Evolutionary conservation across 495 filamentous ascomycete species (phyloP), one percentile per base, ranked within the genome.

Genomic region (Recurvomyces mirabilis): DNA sequence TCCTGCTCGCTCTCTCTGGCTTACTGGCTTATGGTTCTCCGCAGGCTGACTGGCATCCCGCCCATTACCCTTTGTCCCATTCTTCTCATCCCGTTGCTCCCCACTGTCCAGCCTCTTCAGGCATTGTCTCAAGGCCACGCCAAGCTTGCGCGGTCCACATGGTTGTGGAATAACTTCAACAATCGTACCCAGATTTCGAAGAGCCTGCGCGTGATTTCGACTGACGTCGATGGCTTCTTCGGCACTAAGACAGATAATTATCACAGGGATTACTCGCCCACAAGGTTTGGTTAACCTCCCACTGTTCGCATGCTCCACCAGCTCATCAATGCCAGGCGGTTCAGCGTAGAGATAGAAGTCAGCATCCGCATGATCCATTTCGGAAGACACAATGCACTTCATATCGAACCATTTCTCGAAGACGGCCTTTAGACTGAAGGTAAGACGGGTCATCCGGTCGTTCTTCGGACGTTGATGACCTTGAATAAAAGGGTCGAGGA

Each of bases 131-230:
- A 44, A 30, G 11, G 20, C 41, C 41, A 9, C 23, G n/a, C 29
- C 41, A 15, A 44, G 15, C 26, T 44, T 44, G 29, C 41, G 14
- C 31, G 41, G 41, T 7, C 41, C 41, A 21, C 41, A 44, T 13
- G 41, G 41, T 30, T 44, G 41, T 19, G 41, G 18, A 2, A 44
- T 35, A 15, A 44, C 41, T 25, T 44, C 41, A 12, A 44, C 30
- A 4, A 44, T 23, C 7, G 2, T 20, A 14, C 41, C 41, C 41
- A 35, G 13, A 5, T 33, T 21, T 7, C 7, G 14, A 6, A 44
- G 15, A 10, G 10, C 26, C 23, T 35, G 23, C 15, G 29, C 28
- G 3, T 15, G 15, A 15, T 35, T 6, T 21, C 20, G 7, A 13
- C 20, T n/a, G 5, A 44, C 41, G 3, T 15, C 17, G 24, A 44